Base-by-base conservation (phyloP, 2,329 filamentous ascomycete genomes). In the Plectosphaerella plurivora region DNA sequence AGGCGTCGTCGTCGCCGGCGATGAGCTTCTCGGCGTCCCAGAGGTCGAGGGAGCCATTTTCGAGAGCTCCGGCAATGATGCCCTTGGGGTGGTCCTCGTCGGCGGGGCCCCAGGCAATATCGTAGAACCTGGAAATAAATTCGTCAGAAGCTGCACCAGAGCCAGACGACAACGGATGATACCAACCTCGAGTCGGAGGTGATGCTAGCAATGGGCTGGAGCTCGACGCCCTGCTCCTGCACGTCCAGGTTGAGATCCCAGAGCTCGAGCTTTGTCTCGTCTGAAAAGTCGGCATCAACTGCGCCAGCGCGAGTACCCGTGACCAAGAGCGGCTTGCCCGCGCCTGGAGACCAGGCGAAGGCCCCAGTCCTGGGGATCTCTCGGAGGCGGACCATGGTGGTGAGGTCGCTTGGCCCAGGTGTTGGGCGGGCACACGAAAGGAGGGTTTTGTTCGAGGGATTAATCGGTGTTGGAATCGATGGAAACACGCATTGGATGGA, bases 301-400 rank as follows among this genome's bases (percentile, higher is more conserved):
- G 94, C 94, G 58, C 94, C 94, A 56, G 94, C 92, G 62, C 92
- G 87, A 46, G 94, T 99, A 63, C 94, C 94, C 25, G 94, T 99
- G 55, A 91, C 93, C 59, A 99, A 78, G 61, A 96, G 79, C 62
- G 93, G 91, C 61, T 86, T 84, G 39, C 83, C 81, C 49, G 89
- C 75, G 62, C 86, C 89, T 24, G 92, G 88, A 61, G 91, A 96
- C 93, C 94, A 99, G 66, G 94, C 91, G 72, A 99, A 99, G 65
- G 93, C 89, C 71, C 93, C 94, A 65, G 94, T 99, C 74, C 94
- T 86, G 70, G 91, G 89, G 67, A 99, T 95, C 78, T 97, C 92
- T 79, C 93, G 86, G 73, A 97, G 81, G 76, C 91, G 89, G 73
- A 97, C 93, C 94, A 99, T 99, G 71, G 61, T 74, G 67, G 62